Evolutionary conservation across 164 flowering plant genomes (phyloP), one percentile per base, ranked within the genome.

Genomic region (Taxillus chinensis): DNA sequence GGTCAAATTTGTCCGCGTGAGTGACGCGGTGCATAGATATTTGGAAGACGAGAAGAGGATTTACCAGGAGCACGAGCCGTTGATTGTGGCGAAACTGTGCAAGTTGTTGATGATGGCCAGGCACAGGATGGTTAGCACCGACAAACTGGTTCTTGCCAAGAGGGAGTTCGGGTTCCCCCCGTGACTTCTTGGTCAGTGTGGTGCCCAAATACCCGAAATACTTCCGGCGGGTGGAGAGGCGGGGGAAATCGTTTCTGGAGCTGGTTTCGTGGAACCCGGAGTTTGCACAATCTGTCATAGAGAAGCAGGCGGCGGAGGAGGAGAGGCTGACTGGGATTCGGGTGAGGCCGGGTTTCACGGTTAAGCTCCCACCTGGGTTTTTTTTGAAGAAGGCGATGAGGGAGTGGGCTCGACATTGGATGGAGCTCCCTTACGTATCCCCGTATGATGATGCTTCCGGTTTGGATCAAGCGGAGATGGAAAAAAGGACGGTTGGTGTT

Each of bases 321-420:
- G 27, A 27, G 27, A 27, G 27, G 27, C 27, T 27, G 27, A 86
- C 82, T 0, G 98, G 96, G 53, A 83, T 88, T 45, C 67, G 77
- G 15, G 73, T 77, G 45, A 69, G 98, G 75, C 96, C 98, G 8
- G 68, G 76, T 39, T 92, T 86, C 61, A 61, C 76, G 58, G 77
- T 74, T 66, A 75, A 75, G 68, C 78, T 92, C 12, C 98, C 92
- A 0, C 54, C 62, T 0, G 95, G 98, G 49, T 86, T 90, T 68
- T 75, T 73, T 46, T 68, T 90, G 39, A 85, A 57, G 83, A 92
- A 85, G 79, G 95, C 83, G 60, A 90, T 88, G 97, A 80, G 89
- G 69, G 98, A 93, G 74, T 93, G 98, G 97, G 71, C 81, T 39
- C 79, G 95, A 71, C 96, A 88, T 72, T 92, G 96, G 96, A 72